Evolutionary conservation across 202 grass and related monocot genomes (phyloP), one percentile per base, ranked within the genome.

Genomic region (Zoysia matrella): DNA sequence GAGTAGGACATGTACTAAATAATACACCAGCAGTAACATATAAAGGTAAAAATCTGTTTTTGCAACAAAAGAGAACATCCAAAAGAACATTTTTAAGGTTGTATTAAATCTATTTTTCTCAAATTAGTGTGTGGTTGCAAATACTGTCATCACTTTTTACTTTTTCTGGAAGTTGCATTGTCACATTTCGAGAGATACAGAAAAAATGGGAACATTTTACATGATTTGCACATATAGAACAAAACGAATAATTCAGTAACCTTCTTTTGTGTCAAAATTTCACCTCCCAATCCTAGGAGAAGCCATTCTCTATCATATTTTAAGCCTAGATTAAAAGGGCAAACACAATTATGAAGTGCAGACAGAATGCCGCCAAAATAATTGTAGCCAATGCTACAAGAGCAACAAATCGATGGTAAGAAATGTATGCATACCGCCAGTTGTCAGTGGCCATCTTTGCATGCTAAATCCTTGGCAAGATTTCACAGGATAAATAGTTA

Each of bases 231-330:
- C 2, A 65, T 5, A 75, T 18, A 15, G 41, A 0, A 76, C 3
- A 61, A 61, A 76, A 55, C 2, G 5, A 69, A 74, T 65, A 41
- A 2, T 43, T 18, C 68, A 58, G 15, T 15, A 80, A 95, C 95
- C 95, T 91, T 98, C 74, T 98, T 98, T 42, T 98, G 92, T 30
- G 92, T 91, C 62, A 98, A 83, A 88, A 95, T 88, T 88, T 98
- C 90, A 88, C 92, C 88, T 78, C 58, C 88, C 65, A 74, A 61
- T 80, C 92, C 92, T 93, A 86, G 89, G 47, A 98, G 90, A 90
- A 98, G 92, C 92, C 95, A 98, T 85, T 98, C 95, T 87, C 95
- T 88, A 84, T 98, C 95, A 86, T 93, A 93, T 71, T 90, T 93
- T 74, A 98, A 85, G 43, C 95, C 95, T 98, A 84, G 13, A 65